A percentile compares a stretch with the other conserved stretches of the same genome.
phyloP scores from a whole-genome alignment of 2,329 filamentous ascomycete species.

The Fusarium tjaetaba region DNA sequence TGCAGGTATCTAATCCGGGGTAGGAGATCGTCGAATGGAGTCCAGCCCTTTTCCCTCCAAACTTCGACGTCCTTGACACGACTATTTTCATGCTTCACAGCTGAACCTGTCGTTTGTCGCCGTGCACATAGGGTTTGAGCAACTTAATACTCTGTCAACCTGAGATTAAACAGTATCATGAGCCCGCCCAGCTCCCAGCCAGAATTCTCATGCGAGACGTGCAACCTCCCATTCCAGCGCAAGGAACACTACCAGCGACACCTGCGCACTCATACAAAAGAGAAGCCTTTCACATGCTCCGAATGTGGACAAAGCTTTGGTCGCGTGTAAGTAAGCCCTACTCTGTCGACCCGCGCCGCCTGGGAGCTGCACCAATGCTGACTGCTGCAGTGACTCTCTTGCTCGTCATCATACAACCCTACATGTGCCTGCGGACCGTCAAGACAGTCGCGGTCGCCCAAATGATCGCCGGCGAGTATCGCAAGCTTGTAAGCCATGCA shows the following conservation, averaged over 20 bases:
- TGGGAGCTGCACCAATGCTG: fast-evolving
- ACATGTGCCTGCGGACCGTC: background rate
- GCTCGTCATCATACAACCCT: constrained; percentile 6
- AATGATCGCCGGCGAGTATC: background rate
- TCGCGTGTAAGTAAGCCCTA: background rate
- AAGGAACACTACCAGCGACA: constrained; percentile 5
- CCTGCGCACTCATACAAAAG: constrained; percentile 6
- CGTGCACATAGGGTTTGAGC: fast-evolving
- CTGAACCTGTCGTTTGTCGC: fast-evolving
- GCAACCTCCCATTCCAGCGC: constrained; percentile 1
- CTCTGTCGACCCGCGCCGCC: fast-evolving
- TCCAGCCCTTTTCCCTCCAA: background rate
- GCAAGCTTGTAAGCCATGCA: constrained; percentile 4
- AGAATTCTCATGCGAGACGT: constrained; percentile 5
- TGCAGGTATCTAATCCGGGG: background rate
- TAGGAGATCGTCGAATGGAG: background rate
- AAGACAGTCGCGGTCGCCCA: background rate
- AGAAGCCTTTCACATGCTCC: constrained; percentile 4
- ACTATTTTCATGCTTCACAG: fast-evolving
- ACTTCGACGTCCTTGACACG: background rate
- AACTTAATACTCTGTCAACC: too few species aligned
- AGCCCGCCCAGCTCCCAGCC: background rate
- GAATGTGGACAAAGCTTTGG: constrained; percentile 12
- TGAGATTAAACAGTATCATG: background rate
- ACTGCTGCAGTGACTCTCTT: background rate